A percentile compares a stretch with the other conserved stretches of the same genome.
Evolutionary conservation across 2,329 filamentous ascomycete species (phyloP).

Genomic region (Colletotrichum tamarilloi): DNA sequence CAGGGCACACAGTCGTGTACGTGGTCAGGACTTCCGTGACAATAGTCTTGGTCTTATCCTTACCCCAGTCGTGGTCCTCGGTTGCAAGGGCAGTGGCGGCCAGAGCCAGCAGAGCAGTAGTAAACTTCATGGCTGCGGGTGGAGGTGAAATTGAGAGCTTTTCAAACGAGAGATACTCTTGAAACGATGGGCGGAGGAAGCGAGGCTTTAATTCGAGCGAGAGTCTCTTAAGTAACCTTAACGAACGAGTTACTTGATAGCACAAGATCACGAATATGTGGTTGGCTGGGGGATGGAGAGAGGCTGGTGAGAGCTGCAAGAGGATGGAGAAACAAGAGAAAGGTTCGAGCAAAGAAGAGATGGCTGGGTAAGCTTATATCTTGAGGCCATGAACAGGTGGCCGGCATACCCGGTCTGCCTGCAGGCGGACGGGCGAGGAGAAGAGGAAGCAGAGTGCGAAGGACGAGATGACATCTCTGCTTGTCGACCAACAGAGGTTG

Average conservation of each 20-base stretch:
- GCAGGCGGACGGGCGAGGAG: background rate
- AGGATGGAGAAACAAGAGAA: conserved; percentile 4
- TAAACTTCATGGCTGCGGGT: conserved; percentile 30
- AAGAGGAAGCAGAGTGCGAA: conserved; percentile 5
- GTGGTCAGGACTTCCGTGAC: conserved; percentile 9
- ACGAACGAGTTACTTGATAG: conserved; percentile 36
- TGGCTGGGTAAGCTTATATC: conserved; percentile 36
- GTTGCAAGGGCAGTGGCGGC: conserved; percentile 28
- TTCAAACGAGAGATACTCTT: conserved; percentile 18
- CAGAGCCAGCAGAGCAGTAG: conserved; percentile 29
- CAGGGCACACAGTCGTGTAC: conserved; percentile 24
- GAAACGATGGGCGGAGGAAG: conserved; percentile 19
- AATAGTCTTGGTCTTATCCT: conserved; percentile 31
- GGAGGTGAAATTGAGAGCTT: background rate
- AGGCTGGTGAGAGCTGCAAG: conserved; percentile 28
- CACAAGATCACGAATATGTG: conserved; percentile 18
- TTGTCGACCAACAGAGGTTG: conserved; percentile 17
- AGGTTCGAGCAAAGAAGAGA: conserved; percentile 13
- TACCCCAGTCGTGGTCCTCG: conserved; percentile 27
- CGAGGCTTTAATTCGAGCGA: conserved; percentile 30
- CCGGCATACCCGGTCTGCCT: background rate
- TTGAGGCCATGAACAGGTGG: background rate
- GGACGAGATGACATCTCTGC: conserved; percentile 33
- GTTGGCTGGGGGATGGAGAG: conserved; percentile 31
- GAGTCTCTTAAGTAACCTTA: conserved; percentile 38